Conservation (phyloP, 2,329 filamentous ascomycete genomes). For the Pleomassaria siparia region DNA sequence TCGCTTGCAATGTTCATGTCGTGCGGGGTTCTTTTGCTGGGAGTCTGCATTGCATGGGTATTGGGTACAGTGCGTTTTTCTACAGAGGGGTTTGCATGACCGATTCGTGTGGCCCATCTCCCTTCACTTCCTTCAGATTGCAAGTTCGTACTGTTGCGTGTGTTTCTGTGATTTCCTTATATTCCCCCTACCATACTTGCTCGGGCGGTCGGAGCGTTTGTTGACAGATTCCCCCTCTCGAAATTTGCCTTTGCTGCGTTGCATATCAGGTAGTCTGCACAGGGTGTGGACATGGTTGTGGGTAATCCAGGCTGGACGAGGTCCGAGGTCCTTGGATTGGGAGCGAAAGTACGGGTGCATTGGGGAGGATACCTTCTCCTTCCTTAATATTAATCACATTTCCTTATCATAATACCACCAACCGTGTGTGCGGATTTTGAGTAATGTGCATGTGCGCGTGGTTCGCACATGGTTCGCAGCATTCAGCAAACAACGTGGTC, state of each 20-base stretch:
- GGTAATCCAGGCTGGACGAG: neutral
- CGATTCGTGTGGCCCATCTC: neutral
- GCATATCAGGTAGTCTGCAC: neutral
- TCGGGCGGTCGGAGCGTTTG: neutral
- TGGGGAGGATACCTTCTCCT: neutral
- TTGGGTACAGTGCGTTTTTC: constrained; percentile 11
- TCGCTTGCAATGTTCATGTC: constrained; percentile 18
- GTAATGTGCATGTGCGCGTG: too few species aligned
- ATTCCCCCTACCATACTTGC: neutral
- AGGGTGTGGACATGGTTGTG: neutral
- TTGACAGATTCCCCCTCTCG: neutral
- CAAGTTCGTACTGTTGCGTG: neutral
- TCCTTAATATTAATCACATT: constrained; percentile 2
- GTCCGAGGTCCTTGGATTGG: too few species aligned
- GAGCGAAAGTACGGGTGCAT: neutral
- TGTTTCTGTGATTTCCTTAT: neutral
- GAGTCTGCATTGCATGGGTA: constrained; percentile 36
- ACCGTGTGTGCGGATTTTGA: neutral
- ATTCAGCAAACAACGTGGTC: too few species aligned
- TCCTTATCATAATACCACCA: neutral
- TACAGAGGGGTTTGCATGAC: neutral
- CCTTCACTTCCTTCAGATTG: neutral
- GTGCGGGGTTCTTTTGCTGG: too few species aligned
- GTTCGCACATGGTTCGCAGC: neutral
- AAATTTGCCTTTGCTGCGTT: neutral